Base-by-base conservation (phyloP, 148 eudicot genomes). In the Dysphania ambrosioides region DNA sequence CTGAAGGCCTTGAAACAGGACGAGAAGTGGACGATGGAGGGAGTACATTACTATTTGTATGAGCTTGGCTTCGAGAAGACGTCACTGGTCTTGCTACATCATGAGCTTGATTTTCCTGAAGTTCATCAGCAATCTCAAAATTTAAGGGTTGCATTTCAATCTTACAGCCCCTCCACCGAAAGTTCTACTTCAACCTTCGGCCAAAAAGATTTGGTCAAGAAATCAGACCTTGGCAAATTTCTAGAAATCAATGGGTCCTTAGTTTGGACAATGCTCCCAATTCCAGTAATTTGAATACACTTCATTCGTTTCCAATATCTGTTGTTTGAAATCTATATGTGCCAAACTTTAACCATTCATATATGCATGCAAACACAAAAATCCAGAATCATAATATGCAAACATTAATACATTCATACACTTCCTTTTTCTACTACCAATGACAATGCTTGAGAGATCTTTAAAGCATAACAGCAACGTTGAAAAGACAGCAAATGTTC, bases 151-250 rank as follows among this genome's bases (percentile, higher is more conserved):
- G 89, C 74, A 77, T 61, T 67, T 84, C 81, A 72, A 80, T 83
- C 80, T 58, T 79, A 76, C 64, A 79, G 77, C 72, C 83, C n/a
- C 72, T 78, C 82, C 69, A 77, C 83, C 56, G 72, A 77, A 76
- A 68, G 78, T 38, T 86, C 81, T 75, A 11, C 61, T 35, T 40
- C 9, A n/a, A 82, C 91, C 71, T 79, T 82, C 97, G 92, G 93
- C 66, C 73, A 82, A 73, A 74, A 0, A 75, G n/a, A n/a, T 38
- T 44, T 11, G 31, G 31, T 56, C 29, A 71, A 6, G 6, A 55
- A 67, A 27, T 55, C n/a, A 61, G n/a, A 49, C 18, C 68, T n/a
- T n/a, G n/a, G n/a, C n/a, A n/a, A n/a, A n/a, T n/a, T n/a, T n/a
- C n/a, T n/a, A n/a, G n/a, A n/a, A 65, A 57, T 19, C 67, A 41